Conservation (phyloP, 352 stramenopile species). For the Pythium aquatile region DNA sequence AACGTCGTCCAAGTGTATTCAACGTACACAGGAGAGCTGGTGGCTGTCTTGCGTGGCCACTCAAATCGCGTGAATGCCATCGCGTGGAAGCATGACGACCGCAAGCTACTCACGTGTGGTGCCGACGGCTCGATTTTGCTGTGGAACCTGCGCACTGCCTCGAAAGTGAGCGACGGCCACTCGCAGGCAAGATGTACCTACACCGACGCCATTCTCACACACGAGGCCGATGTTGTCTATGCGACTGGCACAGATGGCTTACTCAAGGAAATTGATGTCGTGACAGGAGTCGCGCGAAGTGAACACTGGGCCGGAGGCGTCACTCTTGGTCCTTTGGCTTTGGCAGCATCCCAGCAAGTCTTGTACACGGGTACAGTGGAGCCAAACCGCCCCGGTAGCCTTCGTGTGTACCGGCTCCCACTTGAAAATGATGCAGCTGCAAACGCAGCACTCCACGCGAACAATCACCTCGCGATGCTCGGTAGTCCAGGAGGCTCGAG, state of each 20-base stretch:
- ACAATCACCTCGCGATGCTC: conserved; percentile 10
- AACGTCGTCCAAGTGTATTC: conserved; percentile 88
- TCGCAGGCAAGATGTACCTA: conserved; percentile 78
- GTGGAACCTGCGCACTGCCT: conserved; percentile 73
- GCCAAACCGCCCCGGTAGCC: conserved; percentile 52
- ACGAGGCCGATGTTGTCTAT: conserved; percentile 77
- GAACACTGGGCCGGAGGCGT: conserved; percentile 57
- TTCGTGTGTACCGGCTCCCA: conserved; percentile 72
- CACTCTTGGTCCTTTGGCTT: conserved; percentile 70
- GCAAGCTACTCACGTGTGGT: conserved; percentile 70
- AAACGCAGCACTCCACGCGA: conserved; percentile 9
- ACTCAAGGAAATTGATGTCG: conserved; percentile 88
- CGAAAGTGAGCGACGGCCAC: conserved; percentile 77
- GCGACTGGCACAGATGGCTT: conserved; percentile 89
- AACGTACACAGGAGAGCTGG: conserved; percentile 75
- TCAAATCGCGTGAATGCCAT: conserved; percentile 83
- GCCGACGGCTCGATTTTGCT: conserved; percentile 75
- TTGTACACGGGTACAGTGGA: conserved; percentile 89
- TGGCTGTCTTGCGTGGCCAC: conserved; percentile 70
- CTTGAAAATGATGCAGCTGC: conserved; percentile 50
- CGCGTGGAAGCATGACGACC: conserved; percentile 76
- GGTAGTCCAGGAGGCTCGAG: conserved; percentile 16
- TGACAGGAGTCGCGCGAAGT: conserved; percentile 47
- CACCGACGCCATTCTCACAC: conserved; percentile 52
- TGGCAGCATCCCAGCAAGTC: conserved; percentile 86